phyloP scores from a whole-genome alignment of 1,139 yeast genomes.

The Saccharomycopsis crataegensis region DNA sequence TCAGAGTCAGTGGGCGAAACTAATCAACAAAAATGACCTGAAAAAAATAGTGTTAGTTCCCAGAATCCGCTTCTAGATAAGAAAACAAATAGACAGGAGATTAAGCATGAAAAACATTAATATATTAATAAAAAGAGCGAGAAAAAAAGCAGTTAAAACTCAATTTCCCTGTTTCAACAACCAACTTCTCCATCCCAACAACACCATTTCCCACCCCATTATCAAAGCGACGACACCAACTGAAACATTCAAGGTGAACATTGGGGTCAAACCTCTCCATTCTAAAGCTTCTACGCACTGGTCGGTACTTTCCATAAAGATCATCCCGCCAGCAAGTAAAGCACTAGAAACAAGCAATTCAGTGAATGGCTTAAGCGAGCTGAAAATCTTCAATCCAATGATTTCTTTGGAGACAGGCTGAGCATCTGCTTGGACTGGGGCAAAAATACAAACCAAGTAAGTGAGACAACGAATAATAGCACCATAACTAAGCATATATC shows the following conservation, averaged over 20 bases:
- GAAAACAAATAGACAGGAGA: no score
- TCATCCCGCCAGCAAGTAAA: constrained; percentile 78
- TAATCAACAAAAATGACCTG: no score
- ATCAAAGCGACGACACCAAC: constrained; percentile 71
- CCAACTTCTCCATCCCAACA: constrained; percentile 54
- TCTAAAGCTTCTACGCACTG: constrained; percentile 78
- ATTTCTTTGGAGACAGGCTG: constrained; percentile 40
- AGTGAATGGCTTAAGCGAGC: constrained; percentile 70
- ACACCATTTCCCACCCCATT: constrained; percentile 86
- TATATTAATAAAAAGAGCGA: no score
- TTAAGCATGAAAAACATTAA: no score
- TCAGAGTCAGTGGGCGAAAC: no score
- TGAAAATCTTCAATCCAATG: constrained; percentile 26
- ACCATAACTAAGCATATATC: constrained; percentile 67
- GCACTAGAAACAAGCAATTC: constrained; percentile 76
- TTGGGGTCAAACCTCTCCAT: constrained; percentile 75
- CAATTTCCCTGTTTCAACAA: no score
- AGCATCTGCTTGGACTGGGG: no score
- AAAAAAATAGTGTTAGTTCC: no score
- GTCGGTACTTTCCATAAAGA: constrained; percentile 87
- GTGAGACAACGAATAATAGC: constrained; percentile 71
- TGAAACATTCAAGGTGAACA: constrained; percentile 83
- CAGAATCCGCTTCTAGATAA: no score
- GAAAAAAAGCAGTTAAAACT: no score
- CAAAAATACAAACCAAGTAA: constrained; percentile 49